These are phyloP conservation scores for Solanum sparsipilum DNA, from an alignment of 257 asterid genomes.

Conservation along the genomic window DNA sequence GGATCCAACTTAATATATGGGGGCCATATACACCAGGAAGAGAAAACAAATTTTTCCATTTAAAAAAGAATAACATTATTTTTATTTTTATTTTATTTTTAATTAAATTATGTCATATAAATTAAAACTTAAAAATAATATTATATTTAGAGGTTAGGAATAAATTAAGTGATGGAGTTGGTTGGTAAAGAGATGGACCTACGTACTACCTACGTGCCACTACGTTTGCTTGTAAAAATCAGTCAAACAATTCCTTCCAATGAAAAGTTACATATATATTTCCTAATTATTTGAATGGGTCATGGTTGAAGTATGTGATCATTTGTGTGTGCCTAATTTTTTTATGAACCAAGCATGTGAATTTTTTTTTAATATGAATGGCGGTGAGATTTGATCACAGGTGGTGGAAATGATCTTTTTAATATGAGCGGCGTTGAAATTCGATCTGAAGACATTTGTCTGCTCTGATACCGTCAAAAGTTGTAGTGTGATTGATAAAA, in stretches of 20 bases:
- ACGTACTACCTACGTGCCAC: neutral
- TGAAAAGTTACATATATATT: neutral
- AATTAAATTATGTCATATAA: neutral
- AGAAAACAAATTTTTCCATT: rapidly evolving
- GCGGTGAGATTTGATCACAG: too few species aligned
- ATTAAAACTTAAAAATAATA: neutral
- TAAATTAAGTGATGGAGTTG: neutral
- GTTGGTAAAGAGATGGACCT: neutral
- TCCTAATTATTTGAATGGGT: neutral
- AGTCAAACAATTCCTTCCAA: neutral
- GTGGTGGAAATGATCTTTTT: too few species aligned
- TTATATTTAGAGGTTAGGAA: neutral
- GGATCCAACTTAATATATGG: neutral
- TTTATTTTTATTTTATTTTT: too few species aligned
- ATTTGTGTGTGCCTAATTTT: too few species aligned
- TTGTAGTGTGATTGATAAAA: neutral
- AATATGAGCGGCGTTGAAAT: rapidly evolving
- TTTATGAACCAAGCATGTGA: too few species aligned
- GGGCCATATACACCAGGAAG: neutral
- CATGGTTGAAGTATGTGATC: neutral
- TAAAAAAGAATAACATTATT: neutral
- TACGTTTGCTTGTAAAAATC: neutral
- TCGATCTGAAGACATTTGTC: rapidly evolving
- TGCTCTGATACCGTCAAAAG: too few species aligned
- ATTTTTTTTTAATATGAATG: rapidly evolving